Evolutionary conservation across 768 basidiomycete genomes (phyloP).

Genomic region (Pisolithus tinctorius): DNA sequence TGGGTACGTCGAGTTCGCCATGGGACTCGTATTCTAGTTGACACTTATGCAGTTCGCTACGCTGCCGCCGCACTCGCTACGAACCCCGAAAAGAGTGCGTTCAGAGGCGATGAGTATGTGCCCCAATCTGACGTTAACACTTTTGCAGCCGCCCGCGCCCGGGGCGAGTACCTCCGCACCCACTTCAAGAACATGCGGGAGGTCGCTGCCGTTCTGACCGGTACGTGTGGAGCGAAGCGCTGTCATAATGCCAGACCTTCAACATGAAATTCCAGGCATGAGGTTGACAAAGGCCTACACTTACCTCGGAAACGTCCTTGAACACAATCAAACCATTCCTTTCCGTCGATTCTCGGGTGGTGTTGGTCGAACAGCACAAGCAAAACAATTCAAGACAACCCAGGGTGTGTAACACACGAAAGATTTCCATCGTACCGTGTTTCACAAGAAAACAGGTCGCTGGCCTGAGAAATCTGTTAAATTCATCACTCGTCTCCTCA

Average conservation of each 20-base stretch:
- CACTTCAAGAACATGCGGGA: constrained; percentile 99
- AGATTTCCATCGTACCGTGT: not conserved
- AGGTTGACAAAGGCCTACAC: constrained; percentile 91
- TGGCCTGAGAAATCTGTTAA: constrained; percentile 99
- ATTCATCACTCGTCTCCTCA: constrained; percentile 89
- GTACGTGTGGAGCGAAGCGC: constrained; percentile 33
- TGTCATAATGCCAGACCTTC: constrained; percentile 1
- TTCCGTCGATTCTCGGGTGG: constrained; percentile 95
- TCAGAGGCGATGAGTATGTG: not conserved
- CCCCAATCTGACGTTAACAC: constrained; percentile 1
- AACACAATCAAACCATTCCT: constrained; percentile 95
- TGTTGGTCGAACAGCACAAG: constrained; percentile 91
- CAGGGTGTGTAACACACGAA: constrained; percentile 59
- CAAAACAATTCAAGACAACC: constrained; percentile 93
- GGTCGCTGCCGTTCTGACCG: constrained; percentile 90
- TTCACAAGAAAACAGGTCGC: constrained; percentile 57
- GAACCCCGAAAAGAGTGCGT: constrained; percentile 94
- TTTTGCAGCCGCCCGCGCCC: constrained; percentile 74
- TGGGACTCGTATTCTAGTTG: constrained; percentile 14
- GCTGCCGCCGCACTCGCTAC: constrained; percentile 78
- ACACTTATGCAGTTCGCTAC: constrained; percentile 69
- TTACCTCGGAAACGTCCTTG: constrained; percentile 89
- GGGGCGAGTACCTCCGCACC: constrained; percentile 96
- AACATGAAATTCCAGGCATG: constrained; percentile 50
- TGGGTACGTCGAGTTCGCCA: constrained; percentile 45